Evolutionary conservation across 352 stramenopile species (phyloP), one percentile per base, ranked within the genome.

Genomic region (Phytopythium sindhum): DNA sequence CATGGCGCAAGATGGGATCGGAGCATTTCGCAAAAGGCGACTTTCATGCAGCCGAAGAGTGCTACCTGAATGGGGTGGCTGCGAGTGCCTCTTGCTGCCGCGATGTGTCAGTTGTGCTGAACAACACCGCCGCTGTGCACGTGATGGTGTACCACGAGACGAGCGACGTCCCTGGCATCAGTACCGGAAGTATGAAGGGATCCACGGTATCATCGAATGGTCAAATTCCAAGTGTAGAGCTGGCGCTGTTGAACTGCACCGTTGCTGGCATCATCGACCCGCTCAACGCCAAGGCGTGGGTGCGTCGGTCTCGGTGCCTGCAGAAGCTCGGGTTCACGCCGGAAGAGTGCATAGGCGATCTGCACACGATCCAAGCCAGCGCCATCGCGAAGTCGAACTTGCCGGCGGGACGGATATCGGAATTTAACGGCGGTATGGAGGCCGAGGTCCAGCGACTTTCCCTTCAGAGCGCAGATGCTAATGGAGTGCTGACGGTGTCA

Each of bases 211-310:
- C 45, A 8, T 59, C 39, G 23, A 26, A 53, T 7, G 21, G 7
- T 8, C 12, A 42, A 23, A 23, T 64, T 19, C 47, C 57, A 0
- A 60, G 11, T 39, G 53, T 29, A 4, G 65, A 73, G 24, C 24
- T 59, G 39, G 61, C 57, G 33, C 19, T 73, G 24, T 37, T 77
- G 23, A 73, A 75, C 17, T 68, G 61, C 45, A 70, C 64, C 0
- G 64, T 77, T 42, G 64, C 70, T 35, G 70, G 67, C 1, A 66
- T 75, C 7, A 50, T 77, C 0, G 70, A 75, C 12, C 64, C 67
- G 2, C 41, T 73, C 0, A 77, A 77, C 19, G 9, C 48, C 44
- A 77, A 74, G 21, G 67, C 61, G n/a, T 77, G 70, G 70, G 8
- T 63, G 57, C 61, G 70, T 62, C 64, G 64, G n/a, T 42, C 48